These are phyloP conservation scores for Mucor ambiguus DNA, from an alignment of 371 early-diverging fungal genomes.

Conservation along the genomic window DNA sequence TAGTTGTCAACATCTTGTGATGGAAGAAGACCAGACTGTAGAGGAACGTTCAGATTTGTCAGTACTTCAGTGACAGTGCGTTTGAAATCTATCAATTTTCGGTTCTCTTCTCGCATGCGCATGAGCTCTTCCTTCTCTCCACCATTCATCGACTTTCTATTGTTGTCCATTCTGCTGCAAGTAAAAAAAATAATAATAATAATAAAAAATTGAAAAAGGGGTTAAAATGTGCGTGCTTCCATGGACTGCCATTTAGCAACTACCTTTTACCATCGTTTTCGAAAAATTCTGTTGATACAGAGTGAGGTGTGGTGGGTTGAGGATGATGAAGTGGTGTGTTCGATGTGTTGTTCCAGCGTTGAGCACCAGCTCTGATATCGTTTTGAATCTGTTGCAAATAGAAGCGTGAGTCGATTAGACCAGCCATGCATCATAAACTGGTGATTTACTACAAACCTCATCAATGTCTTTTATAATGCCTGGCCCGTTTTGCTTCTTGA, in stretches of 20 bases:
- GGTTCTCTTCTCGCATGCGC: constrained; percentile 16
- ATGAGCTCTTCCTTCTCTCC: constrained; percentile 15
- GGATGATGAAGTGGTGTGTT: constrained; percentile 9
- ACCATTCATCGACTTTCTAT: neutral
- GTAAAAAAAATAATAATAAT: neutral
- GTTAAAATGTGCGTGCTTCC: neutral
- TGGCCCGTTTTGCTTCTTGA: constrained; percentile 12
- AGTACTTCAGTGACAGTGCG: constrained; percentile 15
- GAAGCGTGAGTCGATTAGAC: neutral
- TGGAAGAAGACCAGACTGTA: constrained; percentile 6
- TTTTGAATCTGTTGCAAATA: neutral
- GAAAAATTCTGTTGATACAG: constrained; percentile 16
- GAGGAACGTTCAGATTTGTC: constrained; percentile 11
- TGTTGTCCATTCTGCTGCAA: neutral
- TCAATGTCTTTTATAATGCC: constrained; percentile 14
- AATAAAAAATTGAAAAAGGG: neutral
- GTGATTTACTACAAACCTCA: constrained; percentile 2
- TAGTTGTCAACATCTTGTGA: constrained; percentile 21
- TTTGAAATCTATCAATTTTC: constrained; percentile 12
- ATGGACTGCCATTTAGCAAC: neutral
- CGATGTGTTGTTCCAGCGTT: constrained; percentile 7
- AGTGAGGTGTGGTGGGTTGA: constrained; percentile 21
- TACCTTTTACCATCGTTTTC: constrained; percentile 14
- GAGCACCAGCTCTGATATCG: neutral
- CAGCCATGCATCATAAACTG: neutral